Evolutionary conservation across 78 protist species (phyloP), one percentile per base, ranked within the genome.

Genomic region (Pigoraptor vietnamica): DNA sequence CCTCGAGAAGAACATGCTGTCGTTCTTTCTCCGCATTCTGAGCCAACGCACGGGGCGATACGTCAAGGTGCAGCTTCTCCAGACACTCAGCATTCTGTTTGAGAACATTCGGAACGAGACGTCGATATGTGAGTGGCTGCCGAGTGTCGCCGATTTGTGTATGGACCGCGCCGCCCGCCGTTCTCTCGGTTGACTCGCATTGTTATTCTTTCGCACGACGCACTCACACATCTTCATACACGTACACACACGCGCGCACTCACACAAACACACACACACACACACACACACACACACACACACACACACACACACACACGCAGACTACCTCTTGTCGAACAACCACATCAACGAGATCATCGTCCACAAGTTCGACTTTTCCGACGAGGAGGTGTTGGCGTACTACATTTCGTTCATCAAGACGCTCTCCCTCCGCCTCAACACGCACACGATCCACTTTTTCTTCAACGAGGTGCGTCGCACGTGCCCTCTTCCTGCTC

Each of bases 381-480:
- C 94, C 33, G 95, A 96, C 91, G 97, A 96, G 24, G 99, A 96
- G 90, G 90, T 96, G 35, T 89, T 96, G 67, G 97, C 96, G 37
- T 94, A 96, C 86, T 97, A 96, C 94, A 92, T 97, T 87, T 94
- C 98, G 33, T 96, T 97, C 38, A 40, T 97, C 36, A 97, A 97
- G 92, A 95, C 96, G 36, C 92, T 97, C 24, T 94, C 97, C 29
- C 94, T 96, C 24, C 93, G 95, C 89, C 93, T 97, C 83, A 94
- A 93, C 93, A 40, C 86, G 37, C 92, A 81, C 39, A 95, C 96
- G 19, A 90, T 97, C 37, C 93, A 94, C 84, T 96, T 97, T 96
- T 97, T 97, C 92, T 96, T 92, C 89, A 94, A 96, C 91, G 96
- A 92, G 91, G 92, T 87, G 0, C 90, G 55, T n/a, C 19, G 0